These are phyloP conservation scores for Trifolium fragiferum DNA, from an alignment of 306 rosid species.

Conservation along the genomic window DNA sequence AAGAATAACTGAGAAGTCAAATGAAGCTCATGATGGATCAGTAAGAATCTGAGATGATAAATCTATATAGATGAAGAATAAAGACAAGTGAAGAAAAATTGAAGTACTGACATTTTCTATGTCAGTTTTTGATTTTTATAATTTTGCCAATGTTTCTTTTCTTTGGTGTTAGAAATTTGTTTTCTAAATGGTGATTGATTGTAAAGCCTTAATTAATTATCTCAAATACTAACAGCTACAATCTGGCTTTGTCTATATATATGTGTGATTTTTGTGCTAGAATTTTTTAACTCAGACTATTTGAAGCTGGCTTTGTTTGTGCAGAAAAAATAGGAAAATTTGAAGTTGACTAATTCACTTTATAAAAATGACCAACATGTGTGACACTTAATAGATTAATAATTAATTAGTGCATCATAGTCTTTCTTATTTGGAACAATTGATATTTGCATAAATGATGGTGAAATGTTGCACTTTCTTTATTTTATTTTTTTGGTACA, in stretches of 20 bases:
- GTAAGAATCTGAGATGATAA: background rate
- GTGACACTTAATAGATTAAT: too few species aligned
- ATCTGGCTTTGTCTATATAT: background rate
- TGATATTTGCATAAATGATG: too few species aligned
- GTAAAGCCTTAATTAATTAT: background rate
- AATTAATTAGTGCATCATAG: too few species aligned
- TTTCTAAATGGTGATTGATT: background rate
- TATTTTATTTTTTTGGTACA: too few species aligned
- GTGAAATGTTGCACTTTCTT: too few species aligned
- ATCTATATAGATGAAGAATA: background rate
- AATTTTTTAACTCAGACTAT: background rate
- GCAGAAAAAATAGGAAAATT: too few species aligned
- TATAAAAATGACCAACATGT: too few species aligned
- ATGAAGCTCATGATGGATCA: background rate
- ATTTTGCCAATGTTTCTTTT: background rate
- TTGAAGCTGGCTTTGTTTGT: too few species aligned
- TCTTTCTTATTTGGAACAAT: too few species aligned
- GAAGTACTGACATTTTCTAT: background rate
- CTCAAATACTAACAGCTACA: background rate
- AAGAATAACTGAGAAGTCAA: conserved; percentile 26
- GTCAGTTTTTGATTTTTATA: conserved; percentile 27
- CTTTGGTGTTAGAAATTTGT: background rate
- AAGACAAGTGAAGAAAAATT: background rate
- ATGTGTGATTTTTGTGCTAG: conserved; percentile 12
- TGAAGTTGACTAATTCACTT: too few species aligned